Conservation (phyloP, 768 basidiomycete genomes). For the Boletellus ananiceps region DNA sequence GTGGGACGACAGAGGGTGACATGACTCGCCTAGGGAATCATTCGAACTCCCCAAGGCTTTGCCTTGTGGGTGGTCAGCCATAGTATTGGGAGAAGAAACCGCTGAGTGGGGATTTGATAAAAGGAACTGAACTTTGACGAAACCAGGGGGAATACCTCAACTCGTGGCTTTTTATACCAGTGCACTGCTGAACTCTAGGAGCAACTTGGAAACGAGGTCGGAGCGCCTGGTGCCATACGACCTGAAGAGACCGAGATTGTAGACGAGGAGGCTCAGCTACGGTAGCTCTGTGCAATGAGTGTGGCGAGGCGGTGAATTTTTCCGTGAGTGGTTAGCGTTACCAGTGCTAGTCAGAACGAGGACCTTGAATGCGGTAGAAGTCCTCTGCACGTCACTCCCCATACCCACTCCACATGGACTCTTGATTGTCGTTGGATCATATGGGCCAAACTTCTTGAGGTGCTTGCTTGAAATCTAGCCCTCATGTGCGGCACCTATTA, state of each 20-base stretch:
- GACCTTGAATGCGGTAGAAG: too few species aligned
- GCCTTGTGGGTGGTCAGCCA: neutral
- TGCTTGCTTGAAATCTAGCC: too few species aligned
- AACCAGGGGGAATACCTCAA: too few species aligned
- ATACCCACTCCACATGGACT: too few species aligned
- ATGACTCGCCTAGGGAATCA: conserved; percentile 17
- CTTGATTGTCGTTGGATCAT: too few species aligned
- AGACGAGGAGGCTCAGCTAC: neutral
- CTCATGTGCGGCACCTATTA: too few species aligned
- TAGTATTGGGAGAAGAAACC: neutral
- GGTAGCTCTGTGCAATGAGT: neutral
- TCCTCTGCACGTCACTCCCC: too few species aligned
- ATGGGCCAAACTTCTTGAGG: too few species aligned
- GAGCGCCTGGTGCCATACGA: too few species aligned
- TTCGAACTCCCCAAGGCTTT: conserved; percentile 4
- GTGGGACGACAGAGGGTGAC: neutral
- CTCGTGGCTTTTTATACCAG: conserved; percentile 6
- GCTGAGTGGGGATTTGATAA: conserved; percentile 20
- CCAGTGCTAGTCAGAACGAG: too few species aligned
- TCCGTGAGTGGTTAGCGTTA: too few species aligned
- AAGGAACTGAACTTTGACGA: too few species aligned
- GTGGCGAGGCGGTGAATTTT: neutral
- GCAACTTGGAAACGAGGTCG: conserved; percentile 10
- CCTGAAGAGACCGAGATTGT: neutral
- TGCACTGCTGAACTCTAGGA: conserved; percentile 2